Percentiles rank a stretch among this genome's conserved stretches.
phyloP scores from a whole-genome alignment of 2,329 filamentous ascomycete species.

The Zymoseptoria crescenta region DNA sequence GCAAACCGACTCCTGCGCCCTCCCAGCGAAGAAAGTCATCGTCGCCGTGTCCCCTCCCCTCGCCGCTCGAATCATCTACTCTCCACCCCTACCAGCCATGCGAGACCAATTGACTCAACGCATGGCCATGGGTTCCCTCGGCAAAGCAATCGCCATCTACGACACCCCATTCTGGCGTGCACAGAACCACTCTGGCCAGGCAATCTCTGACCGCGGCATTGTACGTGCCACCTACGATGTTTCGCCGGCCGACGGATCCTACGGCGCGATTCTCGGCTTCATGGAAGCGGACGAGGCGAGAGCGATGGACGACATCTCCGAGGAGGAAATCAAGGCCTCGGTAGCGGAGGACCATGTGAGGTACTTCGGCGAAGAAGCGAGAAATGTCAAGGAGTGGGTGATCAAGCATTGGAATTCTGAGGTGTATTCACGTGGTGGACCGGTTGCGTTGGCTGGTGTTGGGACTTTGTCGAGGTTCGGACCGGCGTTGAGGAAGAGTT shows the following conservation, averaged over 20 bases:
- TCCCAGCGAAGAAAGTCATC: conserved; percentile 10
- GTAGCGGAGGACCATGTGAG: conserved; percentile 15
- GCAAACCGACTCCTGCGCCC: neutral
- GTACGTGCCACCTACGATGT: conserved; percentile 20
- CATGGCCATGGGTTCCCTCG: conserved; percentile 9
- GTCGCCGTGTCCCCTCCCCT: conserved; percentile 13
- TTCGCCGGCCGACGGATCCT: conserved; percentile 15
- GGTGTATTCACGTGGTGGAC: conserved; percentile 21
- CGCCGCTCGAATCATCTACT: conserved; percentile 4
- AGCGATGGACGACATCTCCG: conserved; percentile 15
- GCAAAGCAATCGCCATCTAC: conserved; percentile 14
- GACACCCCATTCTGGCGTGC: conserved; percentile 18
- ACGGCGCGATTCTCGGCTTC: conserved; percentile 24
- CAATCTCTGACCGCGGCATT: conserved; percentile 11
- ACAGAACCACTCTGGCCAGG: conserved; percentile 18
- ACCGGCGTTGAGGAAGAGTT: conserved; percentile 8
- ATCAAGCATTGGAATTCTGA: conserved; percentile 23
- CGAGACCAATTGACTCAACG: conserved; percentile 9
- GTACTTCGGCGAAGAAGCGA: conserved; percentile 13
- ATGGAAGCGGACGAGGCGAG: conserved; percentile 22
- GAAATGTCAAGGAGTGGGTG: conserved; percentile 12
- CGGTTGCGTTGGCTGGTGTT: conserved; percentile 17
- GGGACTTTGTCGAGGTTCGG: conserved; percentile 19
- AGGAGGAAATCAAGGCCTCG: conserved; percentile 13
- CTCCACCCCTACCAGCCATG: conserved; percentile 5